Evolutionary conservation across 1,284 basidiomycete species (phyloP).

Genomic region (Grifola frondosa): DNA sequence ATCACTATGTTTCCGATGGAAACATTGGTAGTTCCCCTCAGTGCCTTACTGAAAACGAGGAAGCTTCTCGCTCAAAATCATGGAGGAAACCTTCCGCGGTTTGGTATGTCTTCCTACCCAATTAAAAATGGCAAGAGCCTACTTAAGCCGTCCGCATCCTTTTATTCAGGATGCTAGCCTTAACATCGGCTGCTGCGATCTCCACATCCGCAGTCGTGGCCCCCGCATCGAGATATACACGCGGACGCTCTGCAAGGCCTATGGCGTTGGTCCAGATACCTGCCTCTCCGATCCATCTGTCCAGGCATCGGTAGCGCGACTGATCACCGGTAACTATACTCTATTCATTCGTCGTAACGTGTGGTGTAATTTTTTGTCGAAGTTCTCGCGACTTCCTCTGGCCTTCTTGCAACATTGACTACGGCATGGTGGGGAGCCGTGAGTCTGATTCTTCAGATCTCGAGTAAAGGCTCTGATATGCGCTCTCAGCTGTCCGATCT

Average conservation of each 20-base stretch:
- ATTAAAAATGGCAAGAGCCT: no score
- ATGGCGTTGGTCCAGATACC: constrained; percentile 5
- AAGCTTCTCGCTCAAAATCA: no score
- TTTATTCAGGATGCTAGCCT: constrained; percentile 51
- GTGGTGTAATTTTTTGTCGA: no score
- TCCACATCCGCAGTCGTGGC: constrained; percentile 19
- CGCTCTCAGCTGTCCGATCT: constrained; percentile 66
- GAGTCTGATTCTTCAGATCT: constrained; percentile 29
- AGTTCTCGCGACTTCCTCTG: constrained; percentile 65
- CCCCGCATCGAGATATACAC: constrained; percentile 51
- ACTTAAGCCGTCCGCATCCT: no score
- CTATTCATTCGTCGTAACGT: no score
- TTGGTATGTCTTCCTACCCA: no score
- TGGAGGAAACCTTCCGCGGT: no score
- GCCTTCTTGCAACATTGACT: constrained; percentile 68
- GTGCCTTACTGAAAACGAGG: no score
- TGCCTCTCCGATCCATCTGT: constrained; percentile 13
- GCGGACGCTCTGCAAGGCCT: constrained; percentile 20
- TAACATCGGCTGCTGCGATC: constrained; percentile 48
- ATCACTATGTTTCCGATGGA: no score
- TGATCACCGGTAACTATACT: no score
- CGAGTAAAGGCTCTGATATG: background rate
- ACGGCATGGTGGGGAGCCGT: constrained; percentile 83
- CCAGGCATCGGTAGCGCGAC: constrained; percentile 10
- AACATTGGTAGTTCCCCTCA: no score